Evolutionary conservation across 2,329 filamentous ascomycete genomes (phyloP).

Genomic region (Atkinsonella hypoxylon): DNA sequence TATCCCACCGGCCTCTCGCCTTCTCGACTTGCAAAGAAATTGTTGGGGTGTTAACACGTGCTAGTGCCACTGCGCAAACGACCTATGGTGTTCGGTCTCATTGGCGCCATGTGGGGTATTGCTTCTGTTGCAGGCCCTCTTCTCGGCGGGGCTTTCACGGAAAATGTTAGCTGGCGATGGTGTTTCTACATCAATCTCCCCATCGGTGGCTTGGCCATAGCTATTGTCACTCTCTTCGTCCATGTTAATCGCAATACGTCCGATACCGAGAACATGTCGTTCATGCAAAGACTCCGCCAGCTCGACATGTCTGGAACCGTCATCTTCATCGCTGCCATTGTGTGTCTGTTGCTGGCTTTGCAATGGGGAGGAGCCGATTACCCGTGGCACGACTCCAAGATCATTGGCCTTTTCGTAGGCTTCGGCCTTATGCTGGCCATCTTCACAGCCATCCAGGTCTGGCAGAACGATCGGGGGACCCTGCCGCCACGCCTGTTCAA

Average conservation of each 20-base stretch:
- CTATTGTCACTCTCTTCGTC: constrained; percentile 35
- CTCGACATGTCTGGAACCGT: constrained; percentile 37
- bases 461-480: constrained; percentile 30
- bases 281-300: constrained; percentile 27
- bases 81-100: constrained; percentile 40
- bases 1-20: constrained; percentile 22
- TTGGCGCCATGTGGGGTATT: constrained; percentile 45
- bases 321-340: constrained; percentile 38
- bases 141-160: constrained; percentile 37
- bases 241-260: constrained; percentile 25
- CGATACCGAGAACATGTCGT: constrained; percentile 20
- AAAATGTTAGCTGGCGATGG: constrained; percentile 39
- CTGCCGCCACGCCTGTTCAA: constrained; percentile 34
- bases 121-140: constrained; percentile 39
- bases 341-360: constrained; percentile 42
- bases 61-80: constrained; percentile 40
- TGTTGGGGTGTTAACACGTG: constrained; percentile 1
- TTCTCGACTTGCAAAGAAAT: too few species aligned
- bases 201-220: constrained; percentile 34
- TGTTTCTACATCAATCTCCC: constrained; percentile 38
- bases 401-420: constrained; percentile 40
- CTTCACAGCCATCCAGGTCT: constrained; percentile 36
- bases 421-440: constrained; percentile 31
- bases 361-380: constrained; percentile 44
- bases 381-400: constrained; percentile 34